These are phyloP conservation scores for Beauveria varroae DNA, from an alignment of 2,329 filamentous ascomycete species.

Conservation along the genomic window DNA sequence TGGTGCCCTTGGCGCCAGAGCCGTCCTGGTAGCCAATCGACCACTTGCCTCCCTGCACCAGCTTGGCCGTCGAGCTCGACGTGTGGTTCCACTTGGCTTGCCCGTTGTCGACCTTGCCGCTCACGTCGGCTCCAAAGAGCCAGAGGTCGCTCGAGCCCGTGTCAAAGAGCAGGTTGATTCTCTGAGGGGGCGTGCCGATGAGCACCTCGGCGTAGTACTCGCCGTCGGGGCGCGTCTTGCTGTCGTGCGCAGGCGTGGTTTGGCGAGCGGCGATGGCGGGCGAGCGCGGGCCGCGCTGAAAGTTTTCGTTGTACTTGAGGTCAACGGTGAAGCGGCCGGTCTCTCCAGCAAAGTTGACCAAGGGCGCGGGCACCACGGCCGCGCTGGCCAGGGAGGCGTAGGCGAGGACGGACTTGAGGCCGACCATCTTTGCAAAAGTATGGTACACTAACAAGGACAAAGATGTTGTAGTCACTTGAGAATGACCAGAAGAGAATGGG, in stretches of 20 bases:
- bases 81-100: conserved; percentile 32
- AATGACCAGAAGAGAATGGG: neutral
- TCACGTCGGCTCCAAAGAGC: conserved; percentile 26
- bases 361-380: neutral
- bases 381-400: neutral
- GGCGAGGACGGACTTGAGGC: neutral
- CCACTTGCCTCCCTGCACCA: conserved; percentile 31
- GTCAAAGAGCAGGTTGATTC: conserved; percentile 33
- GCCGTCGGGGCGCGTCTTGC: neutral
- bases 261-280: neutral
- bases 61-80: conserved; percentile 30
- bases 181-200: conserved; percentile 27
- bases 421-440: neutral
- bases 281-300: neutral
- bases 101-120: conserved; percentile 18
- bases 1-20: conserved; percentile 34
- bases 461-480: neutral
- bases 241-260: neutral
- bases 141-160: conserved; percentile 35
- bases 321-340: neutral
- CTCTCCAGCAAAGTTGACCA: neutral
- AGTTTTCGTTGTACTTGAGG: conserved; percentile 9
- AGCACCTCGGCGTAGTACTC: conserved; percentile 8
- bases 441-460: neutral
- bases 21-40: conserved; percentile 36